These are phyloP conservation scores for Fragilaria crotonensis DNA, from an alignment of 108 stramenopile genomes.

Conservation along the genomic window DNA sequence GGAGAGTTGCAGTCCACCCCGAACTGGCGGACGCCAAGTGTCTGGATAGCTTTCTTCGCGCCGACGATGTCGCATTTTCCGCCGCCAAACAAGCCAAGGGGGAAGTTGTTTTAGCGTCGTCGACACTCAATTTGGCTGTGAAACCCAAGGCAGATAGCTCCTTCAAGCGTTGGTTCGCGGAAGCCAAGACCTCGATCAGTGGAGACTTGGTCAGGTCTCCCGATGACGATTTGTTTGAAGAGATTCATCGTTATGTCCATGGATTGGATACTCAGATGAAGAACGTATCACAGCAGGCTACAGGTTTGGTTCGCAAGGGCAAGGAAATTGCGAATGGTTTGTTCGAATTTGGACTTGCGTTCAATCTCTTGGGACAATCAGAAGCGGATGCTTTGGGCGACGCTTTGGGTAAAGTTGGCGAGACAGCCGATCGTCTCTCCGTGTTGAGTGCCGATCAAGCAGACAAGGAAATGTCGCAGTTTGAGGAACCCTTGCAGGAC, in stretches of 20 bases:
- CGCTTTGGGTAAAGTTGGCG: conserved; percentile 81
- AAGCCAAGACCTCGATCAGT: conserved; percentile 74
- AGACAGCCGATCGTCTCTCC: conserved; percentile 77
- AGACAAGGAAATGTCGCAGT: conserved; percentile 73
- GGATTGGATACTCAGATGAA: conserved; percentile 88
- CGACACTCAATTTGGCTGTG: neutral
- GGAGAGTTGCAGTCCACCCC: conserved; percentile 83
- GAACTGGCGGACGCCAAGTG: conserved; percentile 74
- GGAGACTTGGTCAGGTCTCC: conserved; percentile 76
- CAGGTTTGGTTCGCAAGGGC: conserved; percentile 83
- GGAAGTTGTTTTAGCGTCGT: conserved; percentile 12
- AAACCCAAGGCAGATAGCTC: conserved; percentile 19
- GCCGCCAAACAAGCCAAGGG: conserved; percentile 63
- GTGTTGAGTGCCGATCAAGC: conserved; percentile 76
- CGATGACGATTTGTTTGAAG: conserved; percentile 89
- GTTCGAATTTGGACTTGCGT: conserved; percentile 95
- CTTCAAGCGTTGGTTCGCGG: conserved; percentile 84
- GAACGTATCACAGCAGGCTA: conserved; percentile 85
- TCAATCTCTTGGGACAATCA: conserved; percentile 90
- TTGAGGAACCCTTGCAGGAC: conserved; percentile 93
- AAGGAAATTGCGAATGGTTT: conserved; percentile 90
- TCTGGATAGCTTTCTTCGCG: conserved; percentile 84
- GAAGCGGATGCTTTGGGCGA: conserved; percentile 82
- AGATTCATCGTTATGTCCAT: conserved; percentile 86
- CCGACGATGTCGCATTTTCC: conserved; percentile 82